A percentile compares a stretch with the other conserved stretches of the same genome.
phyloP scores from a whole-genome alignment of 2,329 filamentous ascomycete species.

The Cordyceps tenuipes region DNA sequence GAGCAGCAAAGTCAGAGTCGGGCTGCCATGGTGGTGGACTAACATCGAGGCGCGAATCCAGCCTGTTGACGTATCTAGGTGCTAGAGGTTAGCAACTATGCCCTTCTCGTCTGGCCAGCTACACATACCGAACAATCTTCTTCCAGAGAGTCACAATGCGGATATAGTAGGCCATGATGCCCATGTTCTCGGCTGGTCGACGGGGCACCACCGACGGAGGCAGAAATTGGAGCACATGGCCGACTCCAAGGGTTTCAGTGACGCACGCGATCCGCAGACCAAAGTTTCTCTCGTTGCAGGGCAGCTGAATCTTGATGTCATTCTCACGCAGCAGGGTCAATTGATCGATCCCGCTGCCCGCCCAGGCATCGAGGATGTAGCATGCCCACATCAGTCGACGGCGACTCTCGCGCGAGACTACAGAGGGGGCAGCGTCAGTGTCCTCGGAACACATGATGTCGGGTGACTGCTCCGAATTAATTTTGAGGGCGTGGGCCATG shows the following conservation, averaged over 20 bases:
- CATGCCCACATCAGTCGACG: conserved; percentile 35
- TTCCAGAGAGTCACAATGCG: conserved; percentile 34
- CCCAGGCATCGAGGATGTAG: conserved; percentile 33
- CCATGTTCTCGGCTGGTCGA: conserved; percentile 33
- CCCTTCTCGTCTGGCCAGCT: not conserved
- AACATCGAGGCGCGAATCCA: conserved; percentile 30
- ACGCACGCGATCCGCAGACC: conserved; percentile 32
- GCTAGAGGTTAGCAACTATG: not conserved
- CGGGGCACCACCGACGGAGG: conserved; percentile 31
- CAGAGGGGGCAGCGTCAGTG: conserved; percentile 23
- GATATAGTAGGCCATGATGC: conserved; percentile 36
- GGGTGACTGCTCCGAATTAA: conserved; percentile 29
- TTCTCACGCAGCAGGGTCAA: conserved; percentile 30
- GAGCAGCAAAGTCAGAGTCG: conserved; percentile 33
- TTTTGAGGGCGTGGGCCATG: conserved; percentile 34
- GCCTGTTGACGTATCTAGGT: conserved; percentile 31
- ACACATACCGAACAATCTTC: conserved; percentile 26
- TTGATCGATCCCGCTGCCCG: conserved; percentile 31
- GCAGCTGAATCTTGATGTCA: conserved; percentile 34
- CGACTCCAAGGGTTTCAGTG: conserved; percentile 32
- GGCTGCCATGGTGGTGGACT: conserved; percentile 34
- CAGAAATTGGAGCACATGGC: conserved; percentile 32
- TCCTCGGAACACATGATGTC: conserved; percentile 30
- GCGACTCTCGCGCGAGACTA: conserved; percentile 30
- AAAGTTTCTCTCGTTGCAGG: conserved; percentile 33